These are phyloP conservation scores for Arthrobotrys entomopaga DNA, from an alignment of 2,329 filamentous ascomycete species.

Conservation along the genomic window DNA sequence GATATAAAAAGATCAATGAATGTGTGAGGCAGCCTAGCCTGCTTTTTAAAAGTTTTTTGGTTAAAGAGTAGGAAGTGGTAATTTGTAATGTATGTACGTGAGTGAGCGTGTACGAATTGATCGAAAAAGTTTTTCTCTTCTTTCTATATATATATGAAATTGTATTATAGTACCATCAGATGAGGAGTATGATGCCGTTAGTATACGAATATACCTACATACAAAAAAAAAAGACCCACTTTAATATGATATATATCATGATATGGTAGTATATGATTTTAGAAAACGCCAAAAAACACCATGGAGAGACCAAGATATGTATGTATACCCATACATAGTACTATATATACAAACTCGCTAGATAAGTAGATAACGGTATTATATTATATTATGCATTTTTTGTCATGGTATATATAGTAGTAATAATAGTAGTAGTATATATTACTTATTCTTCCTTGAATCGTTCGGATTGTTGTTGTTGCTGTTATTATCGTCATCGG, in stretches of 20 bases:
- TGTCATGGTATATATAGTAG: neutral
- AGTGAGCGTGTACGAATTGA: too few relatives aligned
- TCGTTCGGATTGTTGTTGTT: too few relatives aligned
- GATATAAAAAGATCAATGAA: too few relatives aligned
- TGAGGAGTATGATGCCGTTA: conserved; percentile 22
- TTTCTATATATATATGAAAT: conserved; percentile 11
- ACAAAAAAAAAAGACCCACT: too few relatives aligned
- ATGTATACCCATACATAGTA: neutral
- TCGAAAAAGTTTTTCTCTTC: too few relatives aligned
- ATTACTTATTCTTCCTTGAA: conserved; percentile 67
- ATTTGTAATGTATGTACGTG: conserved; percentile 24
- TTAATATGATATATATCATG: too few relatives aligned
- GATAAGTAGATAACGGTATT: too few relatives aligned
- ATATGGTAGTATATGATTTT: too few relatives aligned
- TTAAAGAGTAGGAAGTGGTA: conserved; percentile 16
- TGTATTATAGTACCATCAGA: conserved; percentile 32
- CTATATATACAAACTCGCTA: conserved; percentile 17
- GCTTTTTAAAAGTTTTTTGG: too few relatives aligned
- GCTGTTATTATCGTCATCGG: conserved; percentile 72
- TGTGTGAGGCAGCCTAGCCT: too few relatives aligned
- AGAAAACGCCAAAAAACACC: conserved; percentile 22
- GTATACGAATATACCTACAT: too few relatives aligned
- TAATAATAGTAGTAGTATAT: neutral
- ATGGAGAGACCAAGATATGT: too few relatives aligned
- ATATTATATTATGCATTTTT: neutral